Evolutionary conservation across 2,329 filamentous ascomycete genomes (phyloP).

Genomic region (Hawksworthiomyces lignivorus): DNA sequence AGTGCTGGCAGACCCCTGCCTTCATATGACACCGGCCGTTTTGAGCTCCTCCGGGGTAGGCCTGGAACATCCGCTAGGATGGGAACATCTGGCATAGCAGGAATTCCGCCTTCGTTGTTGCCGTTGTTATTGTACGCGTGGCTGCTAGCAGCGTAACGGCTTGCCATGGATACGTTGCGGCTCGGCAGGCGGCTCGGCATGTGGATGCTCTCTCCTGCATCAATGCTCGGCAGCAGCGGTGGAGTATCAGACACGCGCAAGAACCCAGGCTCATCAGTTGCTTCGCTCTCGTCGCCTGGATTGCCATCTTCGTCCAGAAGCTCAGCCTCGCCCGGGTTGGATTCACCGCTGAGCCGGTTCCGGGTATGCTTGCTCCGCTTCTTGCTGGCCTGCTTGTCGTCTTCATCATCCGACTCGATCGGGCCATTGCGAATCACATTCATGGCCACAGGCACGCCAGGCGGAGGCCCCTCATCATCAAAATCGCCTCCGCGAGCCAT

Average conservation of each 20-base stretch:
- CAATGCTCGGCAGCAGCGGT: constrained; percentile 52
- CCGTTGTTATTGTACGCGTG: constrained; percentile 24
- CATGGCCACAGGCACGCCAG: constrained; percentile 59
- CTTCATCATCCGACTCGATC: constrained; percentile 54
- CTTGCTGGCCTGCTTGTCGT: constrained; percentile 31
- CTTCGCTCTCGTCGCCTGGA: constrained; percentile 34
- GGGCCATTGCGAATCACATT: constrained; percentile 51
- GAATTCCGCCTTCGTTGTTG: constrained; percentile 19
- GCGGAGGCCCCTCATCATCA: constrained; percentile 58
- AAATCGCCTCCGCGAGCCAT: constrained; percentile 46
- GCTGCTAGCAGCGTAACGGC: too few relatives aligned
- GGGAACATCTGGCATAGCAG: constrained; percentile 32
- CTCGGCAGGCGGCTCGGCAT: constrained; percentile 49
- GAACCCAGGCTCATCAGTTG: neutral
- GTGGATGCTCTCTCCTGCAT: constrained; percentile 51
- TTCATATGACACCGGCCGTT: too few relatives aligned
- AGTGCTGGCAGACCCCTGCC: constrained; percentile 1
- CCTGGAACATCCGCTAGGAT: constrained; percentile 5
- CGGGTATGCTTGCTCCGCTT: constrained; percentile 19
- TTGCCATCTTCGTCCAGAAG: constrained; percentile 40
- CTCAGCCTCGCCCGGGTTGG: constrained; percentile 25
- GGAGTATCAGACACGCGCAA: constrained; percentile 37
- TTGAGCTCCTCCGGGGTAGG: constrained; percentile 68
- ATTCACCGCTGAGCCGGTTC: neutral
- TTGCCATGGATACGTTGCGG: neutral